phyloP scores from a whole-genome alignment of 805 yeast species.

The Wickerhamomyces strasburgensis region DNA sequence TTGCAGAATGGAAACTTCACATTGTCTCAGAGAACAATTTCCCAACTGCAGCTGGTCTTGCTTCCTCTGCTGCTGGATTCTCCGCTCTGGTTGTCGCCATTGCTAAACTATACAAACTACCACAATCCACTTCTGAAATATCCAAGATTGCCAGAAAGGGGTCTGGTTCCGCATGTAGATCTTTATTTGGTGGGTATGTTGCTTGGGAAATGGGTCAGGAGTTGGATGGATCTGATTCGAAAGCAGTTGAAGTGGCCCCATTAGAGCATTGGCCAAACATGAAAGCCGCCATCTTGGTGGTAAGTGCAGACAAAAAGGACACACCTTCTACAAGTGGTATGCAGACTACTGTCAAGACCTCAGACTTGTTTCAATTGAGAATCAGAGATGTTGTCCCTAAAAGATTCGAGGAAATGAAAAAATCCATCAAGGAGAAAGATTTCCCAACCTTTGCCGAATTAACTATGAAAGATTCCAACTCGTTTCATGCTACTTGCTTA shows the following conservation, averaged over 20 bases:
- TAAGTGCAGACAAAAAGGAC: slow-evolving; percentile 89
- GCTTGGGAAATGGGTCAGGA: slow-evolving; percentile 96
- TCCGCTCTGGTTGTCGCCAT: slow-evolving; percentile 93
- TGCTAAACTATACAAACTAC: slow-evolving; percentile 77
- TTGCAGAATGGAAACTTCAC: slow-evolving; percentile 62
- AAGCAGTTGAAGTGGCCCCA: slow-evolving; percentile 90
- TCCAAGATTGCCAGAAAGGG: slow-evolving; percentile 96
- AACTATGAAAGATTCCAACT: slow-evolving; percentile 95
- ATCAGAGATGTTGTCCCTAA: slow-evolving; percentile 78
- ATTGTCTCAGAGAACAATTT: slow-evolving; percentile 93
- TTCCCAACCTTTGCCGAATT: slow-evolving; percentile 79
- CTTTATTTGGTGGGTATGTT: slow-evolving; percentile 94
- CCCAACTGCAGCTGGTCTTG: slow-evolving; percentile 99
- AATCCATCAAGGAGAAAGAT: slow-evolving; percentile 67
- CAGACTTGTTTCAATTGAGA: slow-evolving; percentile 80
- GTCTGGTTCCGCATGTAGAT: slow-evolving; percentile 97
- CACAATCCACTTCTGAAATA: slow-evolving; percentile 79
- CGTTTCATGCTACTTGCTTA: slow-evolving; percentile 96
- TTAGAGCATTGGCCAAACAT: slow-evolving; percentile 84
- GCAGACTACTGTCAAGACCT: slow-evolving; percentile 91
- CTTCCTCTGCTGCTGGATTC: slow-evolving; percentile 97
- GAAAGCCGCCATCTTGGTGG: slow-evolving; percentile 90
- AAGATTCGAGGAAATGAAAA: slow-evolving; percentile 78
- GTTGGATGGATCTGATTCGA: slow-evolving; percentile 83
- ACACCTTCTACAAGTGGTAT: slow-evolving; percentile 93